Base-by-base conservation (phyloP, 805 yeast species). In the Candida succiphila region DNA sequence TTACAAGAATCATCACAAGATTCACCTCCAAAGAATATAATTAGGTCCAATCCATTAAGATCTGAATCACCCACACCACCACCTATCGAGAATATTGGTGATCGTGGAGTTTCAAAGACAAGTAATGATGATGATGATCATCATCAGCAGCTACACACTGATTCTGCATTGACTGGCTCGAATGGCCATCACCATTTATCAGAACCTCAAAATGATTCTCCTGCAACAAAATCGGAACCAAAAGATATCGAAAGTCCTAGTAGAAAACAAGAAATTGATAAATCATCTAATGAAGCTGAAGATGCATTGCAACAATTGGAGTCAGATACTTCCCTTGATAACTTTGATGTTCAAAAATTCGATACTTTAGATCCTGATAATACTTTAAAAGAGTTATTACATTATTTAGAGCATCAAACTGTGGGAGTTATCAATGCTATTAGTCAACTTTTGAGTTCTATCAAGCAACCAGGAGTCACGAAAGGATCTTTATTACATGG, bases 341-440 rank as follows among this genome's bases (percentile, higher is more conserved):
- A 43, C 12, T 82, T 80, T 57, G 80, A 79, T 54, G 65, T 83
- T 33, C 82, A 79, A 36, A 71, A 77, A 23, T 85, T 83, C 56
- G 86, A 84, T 56, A 78, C 83, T 34, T 79, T 78, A 37, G 83
- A 85, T 47, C 94, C 94, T 2, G 96, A 88, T 49, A 84, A 85
- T 52, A 82, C 95, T 1, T 67, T 88, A 41, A 75, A 85, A 7
- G 94, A 86, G 48, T 74, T 89, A 38, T 71, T 88, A 46, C 65
- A 78, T 20, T 89, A 87, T 52, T 66, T 89, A 47, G 97, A 89
- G 54, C 95, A 86, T 56, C 95, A 88, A 59, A 88, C 96, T 0
- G 88, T 84, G 14, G 82, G 82, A 47, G 96, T 89, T 2, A 88
- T 89, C 31, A 73, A 87, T 12, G 84, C 95, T 0, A 88, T 88